phyloP scores from a whole-genome alignment of 768 basidiomycete genomes.

The Sutorius australiensis region DNA sequence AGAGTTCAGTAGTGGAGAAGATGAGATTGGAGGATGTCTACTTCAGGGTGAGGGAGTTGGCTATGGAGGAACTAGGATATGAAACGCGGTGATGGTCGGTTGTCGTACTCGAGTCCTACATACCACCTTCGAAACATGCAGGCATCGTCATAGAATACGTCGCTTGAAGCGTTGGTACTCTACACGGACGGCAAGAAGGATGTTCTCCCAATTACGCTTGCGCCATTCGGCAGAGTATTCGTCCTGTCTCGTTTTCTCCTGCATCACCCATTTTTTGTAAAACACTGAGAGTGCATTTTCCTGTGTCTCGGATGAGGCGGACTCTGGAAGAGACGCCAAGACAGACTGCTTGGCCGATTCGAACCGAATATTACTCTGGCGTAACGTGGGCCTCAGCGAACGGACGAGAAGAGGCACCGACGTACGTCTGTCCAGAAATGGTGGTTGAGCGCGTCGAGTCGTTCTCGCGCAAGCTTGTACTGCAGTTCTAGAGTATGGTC shows the following conservation, averaged over 20 bases:
- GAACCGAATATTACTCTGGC: conserved; percentile 78
- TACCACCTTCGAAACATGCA: background rate
- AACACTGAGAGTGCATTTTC: conserved; percentile 73
- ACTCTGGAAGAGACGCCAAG: conserved; percentile 51
- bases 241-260: conserved; percentile 56
- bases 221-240: conserved; percentile 68
- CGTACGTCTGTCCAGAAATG: conserved; percentile 79
- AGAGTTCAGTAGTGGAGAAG: conserved; percentile 56
- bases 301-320: conserved; percentile 48
- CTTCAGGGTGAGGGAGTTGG: conserved; percentile 60
- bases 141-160: conserved; percentile 24
- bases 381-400: conserved; percentile 2
- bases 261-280: conserved; percentile 69
- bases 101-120: background rate
- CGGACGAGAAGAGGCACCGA: background rate
- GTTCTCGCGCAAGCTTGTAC: conserved; percentile 66
- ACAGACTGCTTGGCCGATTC: conserved; percentile 61
- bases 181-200: conserved; percentile 57
- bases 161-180: conserved; percentile 43
- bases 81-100: conserved; percentile 20
- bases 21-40: conserved; percentile 57
- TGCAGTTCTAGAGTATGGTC: conserved; percentile 56
- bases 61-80: conserved; percentile 45
- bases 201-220: conserved; percentile 52
- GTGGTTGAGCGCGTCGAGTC: conserved; percentile 72